Evolutionary conservation across 257 asterid genomes (phyloP), one percentile per base, ranked within the genome.

Genomic region (Nicotiana paniculata): DNA sequence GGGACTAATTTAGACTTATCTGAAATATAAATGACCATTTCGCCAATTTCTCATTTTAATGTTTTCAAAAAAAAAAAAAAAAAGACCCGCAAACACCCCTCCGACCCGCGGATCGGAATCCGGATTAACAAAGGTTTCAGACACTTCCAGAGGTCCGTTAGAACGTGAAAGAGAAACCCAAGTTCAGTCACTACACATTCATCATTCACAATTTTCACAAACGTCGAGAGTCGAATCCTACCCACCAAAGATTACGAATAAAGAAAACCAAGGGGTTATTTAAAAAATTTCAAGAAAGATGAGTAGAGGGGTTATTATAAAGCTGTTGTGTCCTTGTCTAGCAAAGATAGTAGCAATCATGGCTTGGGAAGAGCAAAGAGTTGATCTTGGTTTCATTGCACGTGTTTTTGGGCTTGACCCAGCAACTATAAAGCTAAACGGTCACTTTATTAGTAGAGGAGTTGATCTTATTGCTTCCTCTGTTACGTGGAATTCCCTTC

Each of bases 401-500:
- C 80, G 95, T 83, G 86, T 85, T n/a, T 95, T 93, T 84, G 96
- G 97, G 33, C 89, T 95, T 59, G 90, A 95, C 84, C 96, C 99
- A 77, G 80, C 83, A 15, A 83, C 93, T 0, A 11, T 93, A 33
- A 95, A 90, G 93, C 92, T 95, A 85, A 95, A 95, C 72, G 96
- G 96, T 53, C 95, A 95, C 96, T 95, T 90, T 65, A 88, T 95
- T 30, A 90, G 93, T 75, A 90, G 98, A 91, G 98, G 98, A 6
- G 83, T 82, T 26, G 97, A 92, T 85, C 84, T 91, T 59, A 32
- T 93, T 7, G 97, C 99, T 12, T 91, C 93, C 10, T 92, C 99
- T n/a, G 92, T 95, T 51, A 93, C 98, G 54, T 95, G 99, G 99
- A 89, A 84, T 82, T 93, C 98, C 39, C 95, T 95, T 9, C 86